phyloP scores from a whole-genome alignment of 257 asterid genomes.

The Buddleja alternifolia region DNA sequence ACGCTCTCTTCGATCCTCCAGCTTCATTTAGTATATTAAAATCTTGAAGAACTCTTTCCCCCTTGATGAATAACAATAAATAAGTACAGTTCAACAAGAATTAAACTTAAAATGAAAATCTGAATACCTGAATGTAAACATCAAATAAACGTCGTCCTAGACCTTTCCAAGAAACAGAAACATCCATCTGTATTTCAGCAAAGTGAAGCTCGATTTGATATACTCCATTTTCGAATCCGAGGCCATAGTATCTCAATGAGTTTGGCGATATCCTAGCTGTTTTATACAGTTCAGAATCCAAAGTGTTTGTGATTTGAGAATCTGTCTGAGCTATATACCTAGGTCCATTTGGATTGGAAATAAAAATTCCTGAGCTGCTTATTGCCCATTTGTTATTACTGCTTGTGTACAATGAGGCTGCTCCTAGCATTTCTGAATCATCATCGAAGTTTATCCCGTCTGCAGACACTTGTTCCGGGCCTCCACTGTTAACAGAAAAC shows the following conservation, averaged over 20 bases:
- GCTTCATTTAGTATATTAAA: slow-evolving; percentile 51
- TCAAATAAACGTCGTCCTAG: slow-evolving; percentile 64
- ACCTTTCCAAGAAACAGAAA: slow-evolving; percentile 57
- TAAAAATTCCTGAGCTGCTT: slow-evolving; percentile 58
- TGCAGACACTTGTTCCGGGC: slow-evolving; percentile 43
- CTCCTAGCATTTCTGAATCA: slow-evolving; percentile 53
- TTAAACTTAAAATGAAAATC: not conserved
- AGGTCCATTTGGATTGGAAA: slow-evolving; percentile 54
- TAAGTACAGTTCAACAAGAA: too few species aligned
- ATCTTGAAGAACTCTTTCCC: slow-evolving; percentile 53
- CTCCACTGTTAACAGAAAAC: slow-evolving; percentile 61
- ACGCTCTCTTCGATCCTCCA: slow-evolving; percentile 57
- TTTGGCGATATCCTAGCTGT: slow-evolving; percentile 56
- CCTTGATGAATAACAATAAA: slow-evolving; percentile 38
- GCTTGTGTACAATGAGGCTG: slow-evolving; percentile 53
- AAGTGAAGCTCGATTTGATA: slow-evolving; percentile 60
- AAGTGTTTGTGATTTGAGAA: slow-evolving; percentile 56
- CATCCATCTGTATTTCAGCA: slow-evolving; percentile 66
- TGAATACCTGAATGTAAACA: slow-evolving; percentile 56
- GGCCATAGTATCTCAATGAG: slow-evolving; percentile 67
- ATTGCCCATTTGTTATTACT: slow-evolving; percentile 52
- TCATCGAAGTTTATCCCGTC: slow-evolving; percentile 44
- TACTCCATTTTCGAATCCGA: slow-evolving; percentile 52
- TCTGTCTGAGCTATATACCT: slow-evolving; percentile 39
- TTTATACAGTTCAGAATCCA: slow-evolving; percentile 61